Percentiles rank a stretch among this genome's conserved stretches.
These are phyloP conservation scores for Exophiala sp. DNA, from an alignment of 2,329 filamentous ascomycete species.

Conservation along the genomic window DNA sequence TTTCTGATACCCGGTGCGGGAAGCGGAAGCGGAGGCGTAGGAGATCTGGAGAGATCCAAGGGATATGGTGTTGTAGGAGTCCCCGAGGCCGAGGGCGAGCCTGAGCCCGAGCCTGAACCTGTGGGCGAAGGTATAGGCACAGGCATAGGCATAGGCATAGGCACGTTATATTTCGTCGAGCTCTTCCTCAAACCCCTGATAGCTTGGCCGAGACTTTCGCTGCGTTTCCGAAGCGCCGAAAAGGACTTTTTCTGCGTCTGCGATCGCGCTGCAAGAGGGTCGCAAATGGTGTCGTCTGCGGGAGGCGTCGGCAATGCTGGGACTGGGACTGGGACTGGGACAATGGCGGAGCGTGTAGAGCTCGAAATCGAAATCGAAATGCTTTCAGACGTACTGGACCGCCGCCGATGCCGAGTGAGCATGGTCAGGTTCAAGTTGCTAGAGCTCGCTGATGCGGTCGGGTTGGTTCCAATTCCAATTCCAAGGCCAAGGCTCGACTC, in stretches of 20 bases:
- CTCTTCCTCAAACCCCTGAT: slow-evolving; percentile 24
- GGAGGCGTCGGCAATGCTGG: slow-evolving; percentile 14
- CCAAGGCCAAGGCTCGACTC: too few species aligned
- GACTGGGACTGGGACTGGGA: slow-evolving; percentile 20
- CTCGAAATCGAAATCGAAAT: too few species aligned
- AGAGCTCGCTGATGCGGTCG: slow-evolving; percentile 5
- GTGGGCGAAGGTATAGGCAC: too few species aligned
- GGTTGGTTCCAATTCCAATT: slow-evolving; percentile 10
- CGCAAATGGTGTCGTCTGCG: slow-evolving; percentile 6
- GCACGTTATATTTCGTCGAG: slow-evolving; percentile 17
- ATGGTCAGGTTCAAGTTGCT: too few species aligned
- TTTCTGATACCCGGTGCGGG: slow-evolving; percentile 9
- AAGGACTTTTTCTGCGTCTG: slow-evolving; percentile 22
- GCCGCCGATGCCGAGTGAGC: too few species aligned
- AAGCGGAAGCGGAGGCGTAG: slow-evolving; percentile 20
- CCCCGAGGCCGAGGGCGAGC: slow-evolving; percentile 2
- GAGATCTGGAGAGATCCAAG: slow-evolving; percentile 11
- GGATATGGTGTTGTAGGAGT: slow-evolving; percentile 7
- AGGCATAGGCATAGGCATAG: slow-evolving; percentile 5
- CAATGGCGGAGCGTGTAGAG: slow-evolving; percentile 6
- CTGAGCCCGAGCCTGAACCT: too few species aligned
- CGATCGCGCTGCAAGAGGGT: slow-evolving; percentile 1
- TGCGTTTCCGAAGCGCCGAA: slow-evolving; percentile 20
- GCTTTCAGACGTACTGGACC: too few species aligned
- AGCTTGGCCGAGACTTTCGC: slow-evolving; percentile 28